phyloP scores from a whole-genome alignment of 768 basidiomycete genomes.

The Kwoniella sp. region DNA sequence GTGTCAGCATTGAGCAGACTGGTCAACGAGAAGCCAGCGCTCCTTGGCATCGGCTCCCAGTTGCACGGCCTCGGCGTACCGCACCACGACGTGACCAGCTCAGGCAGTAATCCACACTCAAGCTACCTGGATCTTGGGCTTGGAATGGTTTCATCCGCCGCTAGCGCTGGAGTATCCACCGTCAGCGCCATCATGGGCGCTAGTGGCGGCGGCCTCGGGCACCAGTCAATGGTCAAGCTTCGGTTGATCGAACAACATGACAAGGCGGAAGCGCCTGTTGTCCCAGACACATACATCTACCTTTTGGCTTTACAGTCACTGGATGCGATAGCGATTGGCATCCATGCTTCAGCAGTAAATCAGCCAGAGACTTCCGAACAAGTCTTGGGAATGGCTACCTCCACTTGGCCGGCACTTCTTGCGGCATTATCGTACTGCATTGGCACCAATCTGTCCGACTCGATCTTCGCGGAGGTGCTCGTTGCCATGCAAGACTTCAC shows the following conservation, averaged over 20 bases:
- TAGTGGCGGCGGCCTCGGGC: constrained; percentile 66
- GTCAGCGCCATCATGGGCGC: constrained; percentile 79
- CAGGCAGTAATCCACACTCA: constrained; percentile 5
- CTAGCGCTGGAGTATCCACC: constrained; percentile 75
- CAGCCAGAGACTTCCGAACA: no score
- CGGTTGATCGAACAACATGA: constrained; percentile 99
- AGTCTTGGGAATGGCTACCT: constrained; percentile 79
- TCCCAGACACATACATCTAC: constrained; percentile 90
- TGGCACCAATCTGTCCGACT: constrained; percentile 83
- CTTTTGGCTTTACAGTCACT: constrained; percentile 86
- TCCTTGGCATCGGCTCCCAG: constrained; percentile 71
- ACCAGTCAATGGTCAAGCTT: constrained; percentile 72
- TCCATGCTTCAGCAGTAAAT: constrained; percentile 55
- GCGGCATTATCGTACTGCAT: constrained; percentile 86
- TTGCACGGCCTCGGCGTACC: constrained; percentile 74
- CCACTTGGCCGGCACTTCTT: constrained; percentile 86
- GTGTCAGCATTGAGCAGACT: constrained; percentile 79
- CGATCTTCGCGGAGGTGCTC: constrained; percentile 82
- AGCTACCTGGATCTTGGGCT: constrained; percentile 47
- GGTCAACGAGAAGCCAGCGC: constrained; percentile 77
- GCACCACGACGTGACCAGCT: constrained; percentile 7
- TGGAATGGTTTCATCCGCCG: constrained; percentile 76
- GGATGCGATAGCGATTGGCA: constrained; percentile 75
- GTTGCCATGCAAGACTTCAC: constrained; percentile 77
- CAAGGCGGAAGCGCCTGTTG: constrained; percentile 88